A percentile compares a stretch with the other conserved stretches of the same genome.
Evolutionary conservation across 225 moss, liverwort and hornwort species (phyloP).

Genomic region (Lunularia cruciata): DNA sequence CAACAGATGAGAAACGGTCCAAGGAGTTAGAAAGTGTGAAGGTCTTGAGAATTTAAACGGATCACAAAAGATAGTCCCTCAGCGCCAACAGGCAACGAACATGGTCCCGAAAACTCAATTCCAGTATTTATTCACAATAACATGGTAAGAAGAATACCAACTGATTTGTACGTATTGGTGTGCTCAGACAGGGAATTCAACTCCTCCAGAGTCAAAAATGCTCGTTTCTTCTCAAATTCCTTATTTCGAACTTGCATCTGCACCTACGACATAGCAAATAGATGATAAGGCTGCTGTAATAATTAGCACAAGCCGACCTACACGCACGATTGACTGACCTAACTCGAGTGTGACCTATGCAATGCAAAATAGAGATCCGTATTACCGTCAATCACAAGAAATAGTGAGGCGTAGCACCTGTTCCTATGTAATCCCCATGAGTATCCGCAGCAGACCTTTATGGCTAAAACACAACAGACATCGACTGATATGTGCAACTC

Average conservation of each 20-base stretch:
- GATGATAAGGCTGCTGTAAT: background rate
- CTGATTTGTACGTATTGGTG: constrained; percentile 86
- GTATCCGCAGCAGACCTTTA: too few relatives aligned
- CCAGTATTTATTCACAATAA: background rate
- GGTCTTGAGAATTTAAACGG: background rate
- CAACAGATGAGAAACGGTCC: background rate
- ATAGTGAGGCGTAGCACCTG: too few relatives aligned
- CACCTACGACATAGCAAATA: constrained; percentile 39
- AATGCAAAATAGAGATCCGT: background rate
- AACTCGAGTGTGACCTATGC: background rate
- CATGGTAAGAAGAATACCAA: constrained; percentile 48
- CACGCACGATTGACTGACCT: background rate
- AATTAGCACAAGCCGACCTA: background rate
- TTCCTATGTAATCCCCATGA: too few relatives aligned
- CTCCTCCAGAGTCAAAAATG: constrained; percentile 89
- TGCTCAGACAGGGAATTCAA: constrained; percentile 71
- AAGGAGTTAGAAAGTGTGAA: background rate
- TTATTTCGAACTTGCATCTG: constrained; percentile 74
- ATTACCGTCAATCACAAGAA: too few relatives aligned
- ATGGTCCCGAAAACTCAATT: background rate
- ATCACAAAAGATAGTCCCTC: background rate
- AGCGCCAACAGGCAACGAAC: background rate
- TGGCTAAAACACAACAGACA: too few relatives aligned
- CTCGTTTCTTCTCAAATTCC: constrained; percentile 96
- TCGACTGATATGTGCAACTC: too few relatives aligned